Base-by-base conservation (phyloP, 371 early-diverging fungal genomes). In the Fennellomyces sp. region DNA sequence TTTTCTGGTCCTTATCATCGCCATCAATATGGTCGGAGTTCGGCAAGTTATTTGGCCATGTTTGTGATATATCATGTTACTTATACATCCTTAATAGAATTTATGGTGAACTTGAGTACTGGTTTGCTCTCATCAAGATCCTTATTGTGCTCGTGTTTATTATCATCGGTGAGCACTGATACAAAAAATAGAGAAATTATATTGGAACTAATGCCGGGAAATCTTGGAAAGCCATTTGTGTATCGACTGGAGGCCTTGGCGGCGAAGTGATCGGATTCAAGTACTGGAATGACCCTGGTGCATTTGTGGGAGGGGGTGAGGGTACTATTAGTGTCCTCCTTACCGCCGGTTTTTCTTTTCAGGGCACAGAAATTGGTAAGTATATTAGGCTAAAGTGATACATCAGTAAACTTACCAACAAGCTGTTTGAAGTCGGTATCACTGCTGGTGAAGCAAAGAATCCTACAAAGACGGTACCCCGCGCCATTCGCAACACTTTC, bases 271-370 rank as follows among this genome's bases (percentile, higher is more conserved):
- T 87, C 64, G 91, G 91, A 15, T 86, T 91, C 39, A 56, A 50
- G 42, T 88, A 91, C 66, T 95, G 92, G 92, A 63, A 63, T 3
- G 71, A 86, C 54, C 82, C 81, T 12, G 94, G 91, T 15, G 90
- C 91, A 0, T 92, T 93, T 49, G 86, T 87, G 55, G 84, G 84
- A 38, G 86, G 88, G 50, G 88, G 85, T 23, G 67, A 90, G 19
- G 91, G 89, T 21, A 76, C 90, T 27, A 61, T 92, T 33, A 78
- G 82, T 56, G 86, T 90, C 26, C 81, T 91, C 67, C 68, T 92
- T 35, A 68, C 89, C 36, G 90, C 89, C n/a, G 93, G 91, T 60
- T 95, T 91, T 64, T 84, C 90, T 15, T 93, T 92, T 75, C 91
- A 91, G 42, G 95, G 95, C 19, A 91, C 92, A 2, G 91, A 88